phyloP scores from a whole-genome alignment of 495 filamentous ascomycete species.

The Oidiodendron maius region DNA sequence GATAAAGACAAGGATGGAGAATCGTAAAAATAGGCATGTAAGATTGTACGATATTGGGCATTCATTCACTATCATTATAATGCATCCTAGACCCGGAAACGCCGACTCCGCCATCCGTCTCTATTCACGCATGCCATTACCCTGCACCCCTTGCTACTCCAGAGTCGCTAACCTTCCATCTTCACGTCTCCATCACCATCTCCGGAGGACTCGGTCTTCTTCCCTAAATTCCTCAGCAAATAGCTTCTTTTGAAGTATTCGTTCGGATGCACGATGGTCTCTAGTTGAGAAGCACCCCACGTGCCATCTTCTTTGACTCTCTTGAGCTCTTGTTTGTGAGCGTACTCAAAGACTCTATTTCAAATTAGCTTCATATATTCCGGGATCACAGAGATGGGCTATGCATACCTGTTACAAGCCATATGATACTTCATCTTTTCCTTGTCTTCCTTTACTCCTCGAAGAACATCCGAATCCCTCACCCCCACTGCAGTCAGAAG shows the following conservation, averaged over 20 bases:
- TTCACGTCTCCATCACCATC: constrained; percentile 31
- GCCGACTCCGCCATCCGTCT: not conserved
- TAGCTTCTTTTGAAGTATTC: constrained; percentile 95
- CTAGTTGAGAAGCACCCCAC: constrained; percentile 74
- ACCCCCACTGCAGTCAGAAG: constrained; percentile 72
- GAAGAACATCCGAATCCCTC: constrained; percentile 67
- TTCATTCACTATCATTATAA: not conserved
- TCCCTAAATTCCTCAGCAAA: constrained; percentile 67
- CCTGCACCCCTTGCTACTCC: not conserved
- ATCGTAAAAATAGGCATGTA: not conserved
- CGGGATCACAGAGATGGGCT: not conserved
- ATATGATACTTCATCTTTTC: constrained; percentile 87
- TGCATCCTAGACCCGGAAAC: not conserved
- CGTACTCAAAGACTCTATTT: constrained; percentile 73
- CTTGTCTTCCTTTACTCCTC: constrained; percentile 81
- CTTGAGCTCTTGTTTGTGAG: constrained; percentile 82
- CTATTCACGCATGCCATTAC: not conserved
- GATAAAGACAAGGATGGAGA: not conserved
- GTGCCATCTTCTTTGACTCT: constrained; percentile 76
- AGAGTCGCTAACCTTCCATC: not conserved
- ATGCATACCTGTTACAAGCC: constrained; percentile 65
- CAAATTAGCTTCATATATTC: not conserved
- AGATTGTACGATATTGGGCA: not conserved
- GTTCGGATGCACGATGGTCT: constrained; percentile 97
- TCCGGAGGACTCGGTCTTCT: constrained; percentile 25